Percentiles rank a stretch among this genome's conserved stretches.
phyloP scores from a whole-genome alignment of 305 asterid species.

The Nicotiana rustica region DNA sequence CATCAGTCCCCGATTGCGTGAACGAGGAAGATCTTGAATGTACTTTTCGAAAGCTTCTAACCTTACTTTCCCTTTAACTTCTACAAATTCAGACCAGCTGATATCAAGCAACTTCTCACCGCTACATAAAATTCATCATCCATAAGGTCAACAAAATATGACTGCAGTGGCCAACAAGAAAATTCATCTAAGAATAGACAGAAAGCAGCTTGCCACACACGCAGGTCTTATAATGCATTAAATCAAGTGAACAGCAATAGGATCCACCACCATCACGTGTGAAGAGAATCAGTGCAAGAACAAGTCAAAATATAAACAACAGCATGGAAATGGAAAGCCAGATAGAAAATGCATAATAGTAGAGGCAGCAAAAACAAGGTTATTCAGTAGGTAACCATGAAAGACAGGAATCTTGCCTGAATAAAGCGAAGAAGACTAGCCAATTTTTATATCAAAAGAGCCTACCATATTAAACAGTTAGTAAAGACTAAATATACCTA shows the following conservation, averaged over 20 bases:
- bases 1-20: constrained; percentile 47
- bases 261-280: constrained; percentile 14
- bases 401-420: constrained; percentile 23
- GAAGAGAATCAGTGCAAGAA: neutral
- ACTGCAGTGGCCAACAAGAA: neutral
- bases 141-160: constrained; percentile 33
- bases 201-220: constrained; percentile 10
- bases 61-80: constrained; percentile 45
- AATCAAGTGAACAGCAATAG: constrained; percentile 27
- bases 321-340: constrained; percentile 26
- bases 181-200: constrained; percentile 10
- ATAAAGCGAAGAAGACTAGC: neutral
- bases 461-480: constrained; percentile 17
- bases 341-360: constrained; percentile 21
- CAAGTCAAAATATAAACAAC: neutral
- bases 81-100: constrained; percentile 45
- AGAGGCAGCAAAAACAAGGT: constrained; percentile 3
- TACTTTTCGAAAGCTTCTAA: constrained; percentile 43
- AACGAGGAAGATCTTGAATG: constrained; percentile 44
- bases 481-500: constrained; percentile 9
- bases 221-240: neutral
- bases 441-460: neutral
- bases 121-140: constrained; percentile 38
- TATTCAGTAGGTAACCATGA: constrained; percentile 28
- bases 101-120: constrained; percentile 49